Base-by-base conservation (phyloP, 2,329 filamentous ascomycete genomes). In the Cryoendolithus antarcticus region DNA sequence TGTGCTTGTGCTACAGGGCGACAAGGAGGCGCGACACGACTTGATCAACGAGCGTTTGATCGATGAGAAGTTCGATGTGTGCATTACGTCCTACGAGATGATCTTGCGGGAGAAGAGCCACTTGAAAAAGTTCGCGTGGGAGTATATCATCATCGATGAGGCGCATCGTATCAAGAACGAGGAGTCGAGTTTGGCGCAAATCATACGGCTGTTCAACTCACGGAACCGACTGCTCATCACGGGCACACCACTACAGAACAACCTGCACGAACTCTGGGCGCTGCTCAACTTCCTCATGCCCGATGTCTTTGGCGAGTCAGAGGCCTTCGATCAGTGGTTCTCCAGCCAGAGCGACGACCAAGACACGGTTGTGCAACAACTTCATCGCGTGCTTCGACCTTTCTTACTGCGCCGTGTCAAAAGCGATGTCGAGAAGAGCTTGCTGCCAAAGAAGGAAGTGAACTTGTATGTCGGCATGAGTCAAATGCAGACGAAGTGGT, bases 101-200 rank as follows among this genome's bases (percentile, higher is more conserved):
- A 86, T 98, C 43, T 71, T 98, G 9, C 79, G 91, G 42, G 91
- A 98, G 59, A 96, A 98, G 66, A 71, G 83, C 1, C 86, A 94
- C 51, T 63, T 98, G 49, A 94, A 91, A 66, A 96, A 96, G 62
- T 93, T 98, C 60, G 88, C 91, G 0, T 98, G 91, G 91, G 89
- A 98, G 61, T 98, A 98, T 63, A 98, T 98, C 62, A 94, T 98
- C 51, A 94, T 98, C 48, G 91, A 98, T 54, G 91, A 98, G 56
- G 80, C 91, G 2, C 91, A 98, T 62, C 86, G 91, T 44, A 98
- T 98, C 74, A 98, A 98, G 70, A 98, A 98, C 62, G 91, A 98
- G 59, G 86, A 96, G 61, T 98, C 91, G 0, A 95, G 91, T 0
- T 71, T 98, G 3, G 88, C 91, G 3, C 89, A 96, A 56, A 93